phyloP scores from a whole-genome alignment of 768 basidiomycete genomes.

The Mycena belliarum region DNA sequence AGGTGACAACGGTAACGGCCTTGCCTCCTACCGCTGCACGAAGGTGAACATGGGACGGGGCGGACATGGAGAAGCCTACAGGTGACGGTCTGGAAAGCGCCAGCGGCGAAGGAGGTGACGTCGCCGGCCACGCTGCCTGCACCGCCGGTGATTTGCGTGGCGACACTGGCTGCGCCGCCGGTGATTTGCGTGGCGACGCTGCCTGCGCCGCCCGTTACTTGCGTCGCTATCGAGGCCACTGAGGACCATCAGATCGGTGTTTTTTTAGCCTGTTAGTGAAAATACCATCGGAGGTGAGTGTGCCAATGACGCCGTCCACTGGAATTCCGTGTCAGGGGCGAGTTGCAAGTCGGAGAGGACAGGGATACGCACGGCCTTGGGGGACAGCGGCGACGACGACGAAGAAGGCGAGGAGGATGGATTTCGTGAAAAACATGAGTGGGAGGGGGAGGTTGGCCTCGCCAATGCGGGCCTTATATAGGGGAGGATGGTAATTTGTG shows the following conservation, averaged over 20 bases:
- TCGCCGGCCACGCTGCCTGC: constrained; percentile 31
- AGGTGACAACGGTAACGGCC: constrained; percentile 57
- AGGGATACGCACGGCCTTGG: constrained; percentile 14
- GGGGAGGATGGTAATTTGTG: too few relatives aligned
- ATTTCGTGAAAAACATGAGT: constrained; percentile 41
- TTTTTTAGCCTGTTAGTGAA: too few relatives aligned
- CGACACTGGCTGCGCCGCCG: background rate
- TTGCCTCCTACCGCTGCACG: constrained; percentile 53
- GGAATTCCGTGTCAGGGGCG: too few relatives aligned
- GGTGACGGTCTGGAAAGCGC: constrained; percentile 41
- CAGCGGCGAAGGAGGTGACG: constrained; percentile 28
- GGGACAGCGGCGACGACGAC: constrained; percentile 34
- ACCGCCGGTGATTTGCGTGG: constrained; percentile 24
- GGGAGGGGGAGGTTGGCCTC: too few relatives aligned
- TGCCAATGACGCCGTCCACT: constrained; percentile 42
- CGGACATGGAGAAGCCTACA: constrained; percentile 32
- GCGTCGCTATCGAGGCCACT: background rate
- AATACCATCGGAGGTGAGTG: constrained; percentile 39
- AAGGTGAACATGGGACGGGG: constrained; percentile 22
- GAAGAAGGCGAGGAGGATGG: constrained; percentile 36
- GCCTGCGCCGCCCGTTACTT: background rate
- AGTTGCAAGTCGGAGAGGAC: too few relatives aligned
- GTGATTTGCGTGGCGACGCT: background rate
- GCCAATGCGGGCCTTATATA: too few relatives aligned
- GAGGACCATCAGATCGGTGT: too few relatives aligned